Conservation (phyloP, 2,329 filamentous ascomycete species). For the Nemania serpens region DNA sequence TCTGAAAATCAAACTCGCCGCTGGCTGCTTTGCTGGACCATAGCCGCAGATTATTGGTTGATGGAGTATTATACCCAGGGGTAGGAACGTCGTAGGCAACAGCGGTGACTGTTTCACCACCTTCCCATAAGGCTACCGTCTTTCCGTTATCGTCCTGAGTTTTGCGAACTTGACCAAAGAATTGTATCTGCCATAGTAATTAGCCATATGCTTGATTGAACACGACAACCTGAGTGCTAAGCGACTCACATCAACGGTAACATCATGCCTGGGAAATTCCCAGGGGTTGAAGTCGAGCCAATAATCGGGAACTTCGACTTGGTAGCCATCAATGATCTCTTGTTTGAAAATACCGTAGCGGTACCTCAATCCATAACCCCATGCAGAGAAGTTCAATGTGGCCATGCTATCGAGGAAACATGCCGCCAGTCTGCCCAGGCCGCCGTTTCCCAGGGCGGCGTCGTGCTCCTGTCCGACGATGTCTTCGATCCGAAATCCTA, state of each 20-base stretch:
- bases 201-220: background rate
- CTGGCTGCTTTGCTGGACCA: constrained; percentile 98
- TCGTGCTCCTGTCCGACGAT: constrained; percentile 94
- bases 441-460: constrained; percentile 93
- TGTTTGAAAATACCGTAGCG: constrained; percentile 99
- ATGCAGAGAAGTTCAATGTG: constrained; percentile 91
- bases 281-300: constrained; percentile 99
- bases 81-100: constrained; percentile 93
- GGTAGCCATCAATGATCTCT: constrained; percentile 96
- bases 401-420: constrained; percentile 97
- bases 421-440: constrained; percentile 89
- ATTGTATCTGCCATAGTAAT: constrained; percentile 70
- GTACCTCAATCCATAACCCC: constrained; percentile 96
- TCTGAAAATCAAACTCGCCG: constrained; percentile 98
- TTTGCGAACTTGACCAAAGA: constrained; percentile 85
- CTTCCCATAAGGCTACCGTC: constrained; percentile 78
- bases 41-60: constrained; percentile 93
- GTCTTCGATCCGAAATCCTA: constrained; percentile 97
- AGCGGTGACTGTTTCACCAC: constrained; percentile 88
- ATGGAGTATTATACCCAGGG: constrained; percentile 85
- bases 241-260: constrained; percentile 78
- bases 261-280: constrained; percentile 96
- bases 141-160: constrained; percentile 77
- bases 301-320: constrained; percentile 97
- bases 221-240: background rate